phyloP scores from a whole-genome alignment of 306 rosid species.

The Vigna angularis region DNA sequence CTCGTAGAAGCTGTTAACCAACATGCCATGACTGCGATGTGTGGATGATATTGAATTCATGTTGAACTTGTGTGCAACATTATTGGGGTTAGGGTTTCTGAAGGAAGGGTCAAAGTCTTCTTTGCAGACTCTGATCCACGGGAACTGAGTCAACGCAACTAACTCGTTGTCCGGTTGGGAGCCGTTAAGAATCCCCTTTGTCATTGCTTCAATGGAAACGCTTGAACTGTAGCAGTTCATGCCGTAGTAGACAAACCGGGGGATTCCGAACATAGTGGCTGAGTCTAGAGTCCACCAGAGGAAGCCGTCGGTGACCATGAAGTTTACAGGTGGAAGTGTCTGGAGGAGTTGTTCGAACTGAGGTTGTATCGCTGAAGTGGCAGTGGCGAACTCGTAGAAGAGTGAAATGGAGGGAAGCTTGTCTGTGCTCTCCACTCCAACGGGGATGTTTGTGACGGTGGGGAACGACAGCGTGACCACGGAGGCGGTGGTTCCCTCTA shows the following conservation, averaged over 20 bases:
- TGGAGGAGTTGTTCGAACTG: constrained; percentile 19
- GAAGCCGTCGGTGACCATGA: constrained; percentile 39
- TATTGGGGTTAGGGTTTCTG: neutral
- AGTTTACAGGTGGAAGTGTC: constrained; percentile 10
- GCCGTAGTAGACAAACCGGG: neutral
- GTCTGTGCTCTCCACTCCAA: constrained; percentile 34
- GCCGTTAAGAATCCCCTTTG: neutral
- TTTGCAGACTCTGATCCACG: constrained; percentile 35
- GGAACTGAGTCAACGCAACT: constrained; percentile 9
- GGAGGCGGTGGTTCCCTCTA: constrained; percentile 11
- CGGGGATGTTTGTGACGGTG: neutral
- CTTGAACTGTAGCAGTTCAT: neutral
- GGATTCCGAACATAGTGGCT: neutral
- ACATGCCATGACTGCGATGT: neutral
- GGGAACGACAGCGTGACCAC: constrained; percentile 13
- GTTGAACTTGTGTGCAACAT: neutral
- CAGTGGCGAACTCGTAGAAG: neutral
- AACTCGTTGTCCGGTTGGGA: constrained; percentile 20
- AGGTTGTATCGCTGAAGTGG: constrained; percentile 25
- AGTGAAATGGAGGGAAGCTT: constrained; percentile 33
- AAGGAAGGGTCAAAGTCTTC: neutral
- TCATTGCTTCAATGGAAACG: neutral
- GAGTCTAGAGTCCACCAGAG: constrained; percentile 41
- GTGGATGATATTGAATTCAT: neutral
- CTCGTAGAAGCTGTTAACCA: constrained; percentile 34